Evolutionary conservation across 2,329 filamentous ascomycete genomes (phyloP).

Genomic region (Chrysosporium keratinophilum): DNA sequence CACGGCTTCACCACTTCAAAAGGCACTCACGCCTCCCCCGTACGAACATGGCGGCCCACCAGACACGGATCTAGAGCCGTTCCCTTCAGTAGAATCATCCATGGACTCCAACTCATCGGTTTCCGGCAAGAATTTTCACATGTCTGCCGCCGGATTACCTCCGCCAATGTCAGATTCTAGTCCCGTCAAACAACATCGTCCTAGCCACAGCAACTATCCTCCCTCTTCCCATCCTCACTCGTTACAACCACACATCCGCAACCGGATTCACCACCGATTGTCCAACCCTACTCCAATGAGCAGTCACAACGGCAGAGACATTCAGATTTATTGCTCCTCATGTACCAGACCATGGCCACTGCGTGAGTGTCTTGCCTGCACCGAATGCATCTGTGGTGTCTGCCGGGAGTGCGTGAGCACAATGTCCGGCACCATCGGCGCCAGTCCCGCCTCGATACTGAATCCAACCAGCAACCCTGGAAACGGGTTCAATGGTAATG

Average conservation of each 20-base stretch:
- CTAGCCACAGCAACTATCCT: conserved; percentile 31
- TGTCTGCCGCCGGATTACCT: conserved; percentile 53
- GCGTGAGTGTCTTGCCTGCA: conserved; percentile 82
- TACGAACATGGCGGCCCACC: conserved; percentile 45
- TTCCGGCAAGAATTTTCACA: conserved; percentile 59
- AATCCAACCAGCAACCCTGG: conserved; percentile 27
- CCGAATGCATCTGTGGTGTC: conserved; percentile 88
- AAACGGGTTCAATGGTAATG: conserved; percentile 22
- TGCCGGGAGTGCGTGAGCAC: conserved; percentile 68
- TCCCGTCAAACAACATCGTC: conserved; percentile 33
- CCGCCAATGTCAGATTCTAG: conserved; percentile 60
- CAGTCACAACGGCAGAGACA: conserved; percentile 33
- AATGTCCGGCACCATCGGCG: conserved; percentile 29
- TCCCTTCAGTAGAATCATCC: conserved; percentile 79
- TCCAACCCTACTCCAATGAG: conserved; percentile 46
- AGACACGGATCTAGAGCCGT: conserved; percentile 60
- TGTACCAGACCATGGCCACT: conserved; percentile 69
- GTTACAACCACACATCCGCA: conserved; percentile 28
- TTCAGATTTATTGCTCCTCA: conserved; percentile 86
- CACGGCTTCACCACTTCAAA: conserved; percentile 81
- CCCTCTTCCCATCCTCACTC: conserved; percentile 25
- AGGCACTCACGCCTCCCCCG: conserved; percentile 74
- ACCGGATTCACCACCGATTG: conserved; percentile 35
- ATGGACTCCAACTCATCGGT: conserved; percentile 44
- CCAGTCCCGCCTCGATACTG: conserved; percentile 26